Evolutionary conservation across 129 eudicot genomes (phyloP).

Genomic region (Erigeron canadensis): DNA sequence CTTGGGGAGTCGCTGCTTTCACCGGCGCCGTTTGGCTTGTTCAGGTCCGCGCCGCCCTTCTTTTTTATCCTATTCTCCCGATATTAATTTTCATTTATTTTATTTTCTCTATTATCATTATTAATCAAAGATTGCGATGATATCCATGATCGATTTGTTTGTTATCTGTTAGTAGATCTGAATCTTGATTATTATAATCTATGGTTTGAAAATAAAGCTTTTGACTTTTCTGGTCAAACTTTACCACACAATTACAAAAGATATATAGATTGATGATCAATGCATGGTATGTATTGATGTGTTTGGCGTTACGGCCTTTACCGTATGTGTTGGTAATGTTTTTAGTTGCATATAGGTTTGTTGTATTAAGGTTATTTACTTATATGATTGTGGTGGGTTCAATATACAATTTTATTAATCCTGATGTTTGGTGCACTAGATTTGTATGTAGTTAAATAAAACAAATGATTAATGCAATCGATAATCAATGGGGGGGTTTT

Average conservation of each 20-base stretch:
- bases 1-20: slow-evolving; percentile 47
- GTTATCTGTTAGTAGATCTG: slow-evolving; percentile 19
- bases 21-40: slow-evolving; percentile 42
- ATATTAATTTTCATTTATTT: neutral
- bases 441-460: too few relatives aligned
- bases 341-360: too few relatives aligned
- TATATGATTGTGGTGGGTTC: too few relatives aligned
- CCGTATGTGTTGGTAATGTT: too few relatives aligned
- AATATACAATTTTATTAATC: too few relatives aligned
- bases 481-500: too few relatives aligned
- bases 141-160: neutral
- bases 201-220: neutral
- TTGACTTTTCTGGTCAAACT: slow-evolving; percentile 23
- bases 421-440: too few relatives aligned
- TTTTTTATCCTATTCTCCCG: too few relatives aligned
- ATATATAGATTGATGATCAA: neutral
- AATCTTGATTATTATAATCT: slow-evolving; percentile 12
- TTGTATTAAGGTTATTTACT: too few relatives aligned
- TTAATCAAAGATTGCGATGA: neutral
- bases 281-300: neutral
- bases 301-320: too few relatives aligned
- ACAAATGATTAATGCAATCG: too few relatives aligned
- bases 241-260: neutral
- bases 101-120: neutral
- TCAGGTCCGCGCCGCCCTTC: slow-evolving; percentile 29